Conservation (phyloP, 352 stramenopile species). For the Pythium rhizo-oryzae region DNA sequence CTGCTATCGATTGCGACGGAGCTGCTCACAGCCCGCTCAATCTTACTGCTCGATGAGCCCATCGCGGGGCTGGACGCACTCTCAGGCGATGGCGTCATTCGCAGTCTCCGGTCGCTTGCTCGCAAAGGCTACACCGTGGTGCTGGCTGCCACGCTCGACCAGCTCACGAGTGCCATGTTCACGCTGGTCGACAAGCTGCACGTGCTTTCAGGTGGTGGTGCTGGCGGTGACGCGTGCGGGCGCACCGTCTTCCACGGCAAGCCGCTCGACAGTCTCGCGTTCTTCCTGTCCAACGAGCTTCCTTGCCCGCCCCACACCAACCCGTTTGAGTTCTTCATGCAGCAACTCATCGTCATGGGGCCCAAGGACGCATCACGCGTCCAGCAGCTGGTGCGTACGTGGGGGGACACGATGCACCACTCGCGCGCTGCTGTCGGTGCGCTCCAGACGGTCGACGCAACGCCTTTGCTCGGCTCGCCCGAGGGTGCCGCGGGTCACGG, state of each 20-base stretch:
- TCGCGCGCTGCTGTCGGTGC: neutral
- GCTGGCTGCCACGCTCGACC: constrained; percentile 75
- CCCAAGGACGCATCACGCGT: constrained; percentile 18
- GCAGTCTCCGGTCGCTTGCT: constrained; percentile 58
- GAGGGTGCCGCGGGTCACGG: neutral
- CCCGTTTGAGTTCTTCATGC: constrained; percentile 38
- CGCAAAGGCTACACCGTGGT: constrained; percentile 83
- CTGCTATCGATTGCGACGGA: neutral
- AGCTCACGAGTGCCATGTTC: constrained; percentile 47
- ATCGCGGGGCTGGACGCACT: constrained; percentile 63
- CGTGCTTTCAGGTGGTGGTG: constrained; percentile 11
- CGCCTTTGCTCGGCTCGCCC: neutral
- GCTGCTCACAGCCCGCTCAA: constrained; percentile 65
- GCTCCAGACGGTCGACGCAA: neutral
- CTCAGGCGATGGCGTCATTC: constrained; percentile 52
- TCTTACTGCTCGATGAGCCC: constrained; percentile 87
- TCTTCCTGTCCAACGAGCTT: constrained; percentile 27
- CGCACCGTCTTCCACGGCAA: constrained; percentile 33
- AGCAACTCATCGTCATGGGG: constrained; percentile 13
- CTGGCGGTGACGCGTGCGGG: constrained; percentile 5
- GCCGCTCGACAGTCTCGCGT: constrained; percentile 29
- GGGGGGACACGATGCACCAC: constrained; percentile 1
- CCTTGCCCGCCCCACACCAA: constrained; percentile 34
- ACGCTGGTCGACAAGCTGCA: constrained; percentile 37
- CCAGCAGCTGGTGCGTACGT: constrained; percentile 18